These are phyloP conservation scores for Byssoonygena ceratinophila DNA, from an alignment of 2,329 filamentous ascomycete species.

Conservation along the genomic window DNA sequence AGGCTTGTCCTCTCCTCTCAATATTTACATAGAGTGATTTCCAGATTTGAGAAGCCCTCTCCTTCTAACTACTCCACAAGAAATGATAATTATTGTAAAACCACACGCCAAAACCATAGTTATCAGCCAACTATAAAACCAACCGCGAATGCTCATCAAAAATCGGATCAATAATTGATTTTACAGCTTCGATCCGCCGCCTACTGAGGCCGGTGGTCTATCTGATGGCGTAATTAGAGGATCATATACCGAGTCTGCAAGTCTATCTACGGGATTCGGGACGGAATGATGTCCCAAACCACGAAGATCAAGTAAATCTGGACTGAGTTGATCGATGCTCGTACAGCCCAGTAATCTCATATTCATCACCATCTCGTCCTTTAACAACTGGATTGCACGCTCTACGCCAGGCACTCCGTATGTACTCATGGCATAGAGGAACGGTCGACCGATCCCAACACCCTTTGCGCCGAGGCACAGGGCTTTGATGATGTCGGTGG, in stretches of 20 bases:
- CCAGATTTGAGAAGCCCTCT: no score
- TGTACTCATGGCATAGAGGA: constrained; percentile 90
- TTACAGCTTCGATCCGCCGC: constrained; percentile 5
- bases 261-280: constrained; percentile 50
- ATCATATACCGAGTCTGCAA: constrained; percentile 49
- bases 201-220: constrained; percentile 34
- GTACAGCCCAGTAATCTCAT: constrained; percentile 85
- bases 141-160: no score
- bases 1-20: no score
- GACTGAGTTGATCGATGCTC: constrained; percentile 64
- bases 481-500: constrained; percentile 91
- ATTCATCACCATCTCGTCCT: constrained; percentile 98
- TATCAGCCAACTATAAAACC: no score
- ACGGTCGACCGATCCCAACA: constrained; percentile 87
- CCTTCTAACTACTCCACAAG: no score
- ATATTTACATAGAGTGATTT: no score
- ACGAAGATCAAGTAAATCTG: constrained; percentile 66
- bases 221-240: constrained; percentile 41
- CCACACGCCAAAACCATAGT: no score
- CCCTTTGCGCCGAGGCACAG: constrained; percentile 83
- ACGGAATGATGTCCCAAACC: constrained; percentile 50
- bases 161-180: no score
- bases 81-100: no score
- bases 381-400: constrained; percentile 80
- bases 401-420: constrained; percentile 83